A percentile compares a stretch with the other conserved stretches of the same genome.
phyloP scores from a whole-genome alignment of 1,284 basidiomycete species.

The Puccinia hordei region DNA sequence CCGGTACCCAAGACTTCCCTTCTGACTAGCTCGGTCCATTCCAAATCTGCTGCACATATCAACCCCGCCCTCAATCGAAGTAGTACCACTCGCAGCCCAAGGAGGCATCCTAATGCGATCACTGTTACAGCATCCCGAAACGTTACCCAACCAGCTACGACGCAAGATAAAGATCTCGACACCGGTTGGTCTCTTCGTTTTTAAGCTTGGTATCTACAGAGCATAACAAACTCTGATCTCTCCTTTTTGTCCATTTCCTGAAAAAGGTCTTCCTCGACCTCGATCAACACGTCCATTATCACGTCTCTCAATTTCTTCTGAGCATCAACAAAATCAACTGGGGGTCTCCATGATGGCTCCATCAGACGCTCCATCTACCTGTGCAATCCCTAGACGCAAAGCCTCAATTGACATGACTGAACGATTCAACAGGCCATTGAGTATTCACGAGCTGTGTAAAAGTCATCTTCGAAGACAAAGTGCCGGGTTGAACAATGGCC shows the following conservation, averaged over 20 bases:
- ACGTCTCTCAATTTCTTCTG: conserved; percentile 12
- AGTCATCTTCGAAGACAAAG: conserved; percentile 13
- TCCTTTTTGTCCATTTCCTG: background rate
- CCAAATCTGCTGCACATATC: background rate
- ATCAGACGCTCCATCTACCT: conserved; percentile 16
- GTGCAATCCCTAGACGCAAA: conserved; percentile 35
- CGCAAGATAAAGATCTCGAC: conserved; percentile 18
- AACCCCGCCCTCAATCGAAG: conserved; percentile 18
- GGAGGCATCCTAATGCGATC: background rate
- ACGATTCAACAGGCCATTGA: conserved; percentile 17
- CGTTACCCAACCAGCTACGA: conserved; percentile 12
- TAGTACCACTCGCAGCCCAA: background rate
- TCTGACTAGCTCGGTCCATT: background rate
- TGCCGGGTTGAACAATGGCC: background rate
- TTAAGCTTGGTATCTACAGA: background rate
- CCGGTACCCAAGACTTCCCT: conserved; percentile 37
- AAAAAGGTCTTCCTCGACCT: background rate
- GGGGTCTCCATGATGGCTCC: background rate
- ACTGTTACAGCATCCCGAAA: background rate
- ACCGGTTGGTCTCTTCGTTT: background rate
- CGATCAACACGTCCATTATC: conserved; percentile 36
- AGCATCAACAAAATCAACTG: background rate
- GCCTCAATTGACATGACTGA: conserved; percentile 26
- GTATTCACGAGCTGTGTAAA: conserved; percentile 12
- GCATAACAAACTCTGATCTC: background rate